A percentile compares a stretch with the other conserved stretches of the same genome.
These are phyloP conservation scores for Polyporus arcularius DNA, from an alignment of 768 basidiomycete genomes.

Conservation along the genomic window DNA sequence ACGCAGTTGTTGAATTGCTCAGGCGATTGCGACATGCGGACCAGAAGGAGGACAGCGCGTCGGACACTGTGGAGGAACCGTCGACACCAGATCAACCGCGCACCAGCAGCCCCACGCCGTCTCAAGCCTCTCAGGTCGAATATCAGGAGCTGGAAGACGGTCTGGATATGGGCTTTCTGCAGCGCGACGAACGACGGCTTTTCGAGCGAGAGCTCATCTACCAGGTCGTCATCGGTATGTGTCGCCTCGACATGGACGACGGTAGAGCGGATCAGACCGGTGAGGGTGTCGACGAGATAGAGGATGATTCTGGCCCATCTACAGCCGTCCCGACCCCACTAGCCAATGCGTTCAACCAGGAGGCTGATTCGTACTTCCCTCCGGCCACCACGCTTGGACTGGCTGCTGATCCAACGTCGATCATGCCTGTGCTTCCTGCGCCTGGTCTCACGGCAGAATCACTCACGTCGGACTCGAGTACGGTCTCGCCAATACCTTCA, in stretches of 20 bases:
- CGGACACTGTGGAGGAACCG: neutral
- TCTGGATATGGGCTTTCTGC: slow-evolving; percentile 48
- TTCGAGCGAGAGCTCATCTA: slow-evolving; percentile 82
- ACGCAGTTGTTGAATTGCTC: slow-evolving; percentile 78
- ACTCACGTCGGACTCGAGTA: neutral
- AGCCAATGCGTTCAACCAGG: neutral
- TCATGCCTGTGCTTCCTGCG: neutral
- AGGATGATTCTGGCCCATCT: slow-evolving; percentile 11
- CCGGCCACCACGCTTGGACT: slow-evolving; percentile 3
- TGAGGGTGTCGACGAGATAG: neutral
- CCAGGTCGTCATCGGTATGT: slow-evolving; percentile 90
- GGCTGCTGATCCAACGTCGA: neutral
- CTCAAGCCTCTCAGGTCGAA: slow-evolving; percentile 13
- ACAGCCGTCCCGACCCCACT: slow-evolving; percentile 22
- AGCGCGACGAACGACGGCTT: slow-evolving; percentile 54
- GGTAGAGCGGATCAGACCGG: neutral
- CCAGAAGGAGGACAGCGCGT: slow-evolving; percentile 28
- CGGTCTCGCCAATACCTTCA: slow-evolving; percentile 8
- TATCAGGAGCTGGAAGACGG: slow-evolving; percentile 35
- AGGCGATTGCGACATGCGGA: slow-evolving; percentile 67
- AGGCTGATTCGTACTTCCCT: slow-evolving; percentile 18
- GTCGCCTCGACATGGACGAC: slow-evolving; percentile 53
- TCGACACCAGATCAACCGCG: neutral
- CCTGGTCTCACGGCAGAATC: neutral
- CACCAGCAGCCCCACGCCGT: slow-evolving; percentile 9